Conservation (phyloP, 805 yeast species). For the Zygosaccharomyces bisporus region DNA sequence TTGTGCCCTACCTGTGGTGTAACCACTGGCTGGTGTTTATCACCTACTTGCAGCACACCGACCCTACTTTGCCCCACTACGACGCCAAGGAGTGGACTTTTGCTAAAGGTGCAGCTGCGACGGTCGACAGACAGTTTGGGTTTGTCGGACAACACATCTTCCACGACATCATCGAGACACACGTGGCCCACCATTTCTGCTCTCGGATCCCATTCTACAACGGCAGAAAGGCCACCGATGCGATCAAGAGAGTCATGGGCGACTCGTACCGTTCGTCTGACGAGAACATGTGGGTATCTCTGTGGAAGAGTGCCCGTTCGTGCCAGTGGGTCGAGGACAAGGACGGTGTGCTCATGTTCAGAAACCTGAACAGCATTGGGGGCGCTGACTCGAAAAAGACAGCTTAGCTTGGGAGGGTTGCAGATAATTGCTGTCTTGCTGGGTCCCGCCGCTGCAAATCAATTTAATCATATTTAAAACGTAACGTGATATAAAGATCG, state of each 20-base stretch:
- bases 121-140: conserved; percentile 81
- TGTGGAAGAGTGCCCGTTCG: conserved; percentile 59
- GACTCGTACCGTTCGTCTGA: conserved; percentile 62
- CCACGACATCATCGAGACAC: conserved; percentile 90
- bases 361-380: conserved; percentile 42
- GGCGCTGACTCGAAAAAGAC: neutral
- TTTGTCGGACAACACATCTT: conserved; percentile 72
- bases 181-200: conserved; percentile 79
- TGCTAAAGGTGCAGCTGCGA: conserved; percentile 87
- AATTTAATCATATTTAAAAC: no score
- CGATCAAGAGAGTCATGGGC: conserved; percentile 82
- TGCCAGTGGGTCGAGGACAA: conserved; percentile 76
- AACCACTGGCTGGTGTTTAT: conserved; percentile 90
- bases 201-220: conserved; percentile 85
- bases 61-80: conserved; percentile 76
- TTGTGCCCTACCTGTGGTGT: conserved; percentile 71
- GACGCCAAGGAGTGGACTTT: conserved; percentile 73
- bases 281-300: conserved; percentile 69
- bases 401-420: neutral
- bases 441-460: no score
- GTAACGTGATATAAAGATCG: no score
- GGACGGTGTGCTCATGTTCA: conserved; percentile 63
- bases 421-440: neutral
- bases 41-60: conserved; percentile 82
- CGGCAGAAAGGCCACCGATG: conserved; percentile 75